These are phyloP conservation scores for Euphorbia celastroides DNA, from an alignment of 441 rosid genomes.

Conservation along the genomic window DNA sequence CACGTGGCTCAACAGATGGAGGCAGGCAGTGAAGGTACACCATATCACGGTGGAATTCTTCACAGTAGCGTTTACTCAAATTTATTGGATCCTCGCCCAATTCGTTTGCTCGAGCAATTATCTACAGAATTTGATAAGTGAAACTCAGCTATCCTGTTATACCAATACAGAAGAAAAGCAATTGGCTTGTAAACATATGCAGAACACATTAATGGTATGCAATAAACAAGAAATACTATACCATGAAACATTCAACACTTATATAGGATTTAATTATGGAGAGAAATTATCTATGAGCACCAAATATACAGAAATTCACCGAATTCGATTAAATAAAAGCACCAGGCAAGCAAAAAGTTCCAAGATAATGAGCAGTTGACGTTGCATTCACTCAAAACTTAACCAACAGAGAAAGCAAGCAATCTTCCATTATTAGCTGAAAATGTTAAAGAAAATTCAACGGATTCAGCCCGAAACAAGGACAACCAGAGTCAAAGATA, in stretches of 20 bases:
- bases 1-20: constrained; percentile 80
- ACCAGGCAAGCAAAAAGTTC: not conserved
- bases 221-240: not conserved
- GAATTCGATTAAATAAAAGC: not conserved
- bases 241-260: too few species aligned
- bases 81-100: constrained; percentile 77
- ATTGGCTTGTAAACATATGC: constrained; percentile 22
- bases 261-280: too few species aligned
- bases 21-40: constrained; percentile 63
- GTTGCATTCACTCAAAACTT: too few species aligned
- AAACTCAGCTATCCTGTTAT: constrained; percentile 47
- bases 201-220: not conserved
- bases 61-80: constrained; percentile 73
- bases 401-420: too few species aligned
- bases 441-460: too few species aligned
- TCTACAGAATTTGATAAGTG: constrained; percentile 50
- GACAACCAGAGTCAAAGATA: too few species aligned
- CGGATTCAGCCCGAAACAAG: too few species aligned
- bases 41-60: constrained; percentile 78
- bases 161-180: constrained; percentile 25
- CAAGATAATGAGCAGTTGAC: not conserved
- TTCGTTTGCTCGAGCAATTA: constrained; percentile 79
- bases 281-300: too few species aligned
- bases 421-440: too few species aligned
- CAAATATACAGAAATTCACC: too few species aligned